Evolutionary conservation across 495 filamentous ascomycete species (phyloP), one percentile per base, ranked within the genome.

Genomic region (Penicillium simplicissimum): DNA sequence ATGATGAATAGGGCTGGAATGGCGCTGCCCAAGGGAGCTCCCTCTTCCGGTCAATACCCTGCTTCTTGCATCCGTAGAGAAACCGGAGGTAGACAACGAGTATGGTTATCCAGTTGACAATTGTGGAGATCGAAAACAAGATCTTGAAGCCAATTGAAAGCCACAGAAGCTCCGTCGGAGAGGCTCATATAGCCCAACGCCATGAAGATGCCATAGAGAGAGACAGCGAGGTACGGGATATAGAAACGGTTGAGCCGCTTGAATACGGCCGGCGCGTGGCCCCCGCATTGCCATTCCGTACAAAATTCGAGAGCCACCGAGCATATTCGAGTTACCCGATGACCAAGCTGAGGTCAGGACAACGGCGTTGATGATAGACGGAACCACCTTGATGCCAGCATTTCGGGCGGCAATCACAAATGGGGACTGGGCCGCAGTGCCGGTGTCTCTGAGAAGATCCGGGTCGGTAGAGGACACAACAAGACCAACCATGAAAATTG

Each of bases 131-230:
- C 0, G 84, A 79, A n/a, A 1, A 81, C 82, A 52, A 87, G 55
- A 40, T 79, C 74, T 8, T 85, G 78, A 14, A 88, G 68, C 84
- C 84, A 88, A 52, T 65, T 79, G 63, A 88, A 87, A 2, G 83
- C 85, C 0, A 76, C 81, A 21, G 83, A 71, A 5, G 83, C 84
- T 14, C 73, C 74, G 9, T 72, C 74, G 15, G 77, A 80, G 0
- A 87, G 68, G 47, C 74, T 82, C 74, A 88, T 81, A 57, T 85
- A 88, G 36, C 81, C 81, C 3, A 88, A 71, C 15, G 78, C 74
- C 74, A 82, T 81, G 66, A 85, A 84, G 4, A 73, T 65, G 1
- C 57, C 72, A 7, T 77, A 73, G 40, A 84, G 80, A 19, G 81
- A 61, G 13, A 79, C 63, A 0, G 86, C 82, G 38, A 79, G 74